phyloP scores from a whole-genome alignment of 2,329 filamentous ascomycete species.

The Emydomyces testavorans region DNA sequence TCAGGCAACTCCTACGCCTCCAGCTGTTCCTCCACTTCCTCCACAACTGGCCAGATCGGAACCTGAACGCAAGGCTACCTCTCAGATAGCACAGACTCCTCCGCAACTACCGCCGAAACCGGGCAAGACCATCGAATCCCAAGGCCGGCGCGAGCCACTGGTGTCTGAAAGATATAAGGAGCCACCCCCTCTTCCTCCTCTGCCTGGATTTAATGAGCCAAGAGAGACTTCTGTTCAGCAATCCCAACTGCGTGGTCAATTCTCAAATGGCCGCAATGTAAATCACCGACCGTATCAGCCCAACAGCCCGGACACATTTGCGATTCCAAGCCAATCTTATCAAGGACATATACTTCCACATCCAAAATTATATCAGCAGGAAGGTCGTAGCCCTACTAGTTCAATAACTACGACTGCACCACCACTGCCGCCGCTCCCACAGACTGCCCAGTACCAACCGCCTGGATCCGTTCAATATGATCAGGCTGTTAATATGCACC shows the following conservation, averaged over 20 bases:
- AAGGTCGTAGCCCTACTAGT: slow-evolving; percentile 1
- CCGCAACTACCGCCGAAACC: slow-evolving; percentile 32
- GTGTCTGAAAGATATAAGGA: slow-evolving; percentile 23
- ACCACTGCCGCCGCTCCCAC: neutral
- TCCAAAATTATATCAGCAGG: slow-evolving; percentile 6
- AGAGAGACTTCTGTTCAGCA: neutral
- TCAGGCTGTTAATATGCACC: slow-evolving; percentile 8
- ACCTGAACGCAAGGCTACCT: slow-evolving; percentile 23
- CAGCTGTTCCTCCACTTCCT: slow-evolving; percentile 61
- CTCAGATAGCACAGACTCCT: slow-evolving; percentile 35
- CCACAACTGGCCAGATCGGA: slow-evolving; percentile 44
- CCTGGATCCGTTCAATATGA: slow-evolving; percentile 12
- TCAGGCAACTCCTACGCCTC: slow-evolving; percentile 39
- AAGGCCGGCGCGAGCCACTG: slow-evolving; percentile 17
- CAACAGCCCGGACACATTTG: neutral
- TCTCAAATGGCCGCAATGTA: neutral
- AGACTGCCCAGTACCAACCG: slow-evolving; percentile 22
- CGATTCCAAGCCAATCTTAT: neutral
- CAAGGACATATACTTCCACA: slow-evolving; percentile 7
- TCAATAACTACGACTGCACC: neutral
- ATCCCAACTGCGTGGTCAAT: neutral
- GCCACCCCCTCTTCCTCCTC: slow-evolving; percentile 29
- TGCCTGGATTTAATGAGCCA: slow-evolving; percentile 22
- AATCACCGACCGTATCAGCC: neutral
- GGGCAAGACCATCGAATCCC: slow-evolving; percentile 18